Conservation (phyloP, 208 protist species). For the Blastocrithidia nonstop region DNA sequence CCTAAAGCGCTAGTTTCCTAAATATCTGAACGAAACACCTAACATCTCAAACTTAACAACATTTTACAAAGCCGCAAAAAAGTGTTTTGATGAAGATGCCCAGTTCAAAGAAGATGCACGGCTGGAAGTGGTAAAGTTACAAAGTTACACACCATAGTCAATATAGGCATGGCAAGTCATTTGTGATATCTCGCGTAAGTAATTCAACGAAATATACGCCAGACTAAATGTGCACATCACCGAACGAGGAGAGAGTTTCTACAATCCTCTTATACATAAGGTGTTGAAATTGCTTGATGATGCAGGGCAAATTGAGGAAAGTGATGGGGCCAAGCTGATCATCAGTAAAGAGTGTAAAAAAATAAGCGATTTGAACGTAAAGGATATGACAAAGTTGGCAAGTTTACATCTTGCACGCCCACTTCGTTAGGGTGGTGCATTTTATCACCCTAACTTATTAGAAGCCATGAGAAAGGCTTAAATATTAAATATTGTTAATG, state of each 20-base stretch:
- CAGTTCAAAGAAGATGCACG: constrained; percentile 88
- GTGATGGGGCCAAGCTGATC: constrained; percentile 81
- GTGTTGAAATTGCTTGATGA: constrained; percentile 71
- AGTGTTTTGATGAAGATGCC: constrained; percentile 86
- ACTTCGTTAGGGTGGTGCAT: constrained; percentile 22
- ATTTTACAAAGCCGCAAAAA: constrained; percentile 93
- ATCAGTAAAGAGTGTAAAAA: constrained; percentile 49
- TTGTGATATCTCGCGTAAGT: constrained; percentile 84
- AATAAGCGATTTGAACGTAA: constrained; percentile 40
- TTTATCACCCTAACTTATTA: constrained; percentile 65
- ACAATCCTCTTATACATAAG: constrained; percentile 86
- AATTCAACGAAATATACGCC: constrained; percentile 90
- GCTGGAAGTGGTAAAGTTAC: constrained; percentile 85
- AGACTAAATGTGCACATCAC: constrained; percentile 73
- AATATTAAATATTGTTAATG: constrained; percentile 22
- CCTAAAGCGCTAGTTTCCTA: constrained; percentile 87
- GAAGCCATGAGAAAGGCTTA: constrained; percentile 58
- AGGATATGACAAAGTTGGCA: constrained; percentile 75
- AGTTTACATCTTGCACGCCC: constrained; percentile 44
- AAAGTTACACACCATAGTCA: constrained; percentile 61
- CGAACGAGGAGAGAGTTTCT: constrained; percentile 94
- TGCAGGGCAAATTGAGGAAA: constrained; percentile 55
- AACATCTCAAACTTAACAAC: constrained; percentile 88
- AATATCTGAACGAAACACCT: constrained; percentile 75
- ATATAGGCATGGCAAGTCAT: constrained; percentile 86